Percentiles rank a stretch among this genome's conserved stretches.
These are phyloP conservation scores for Phaeoacremonium minimum DNA, from an alignment of 2,329 filamentous ascomycete genomes.

Conservation along the genomic window DNA sequence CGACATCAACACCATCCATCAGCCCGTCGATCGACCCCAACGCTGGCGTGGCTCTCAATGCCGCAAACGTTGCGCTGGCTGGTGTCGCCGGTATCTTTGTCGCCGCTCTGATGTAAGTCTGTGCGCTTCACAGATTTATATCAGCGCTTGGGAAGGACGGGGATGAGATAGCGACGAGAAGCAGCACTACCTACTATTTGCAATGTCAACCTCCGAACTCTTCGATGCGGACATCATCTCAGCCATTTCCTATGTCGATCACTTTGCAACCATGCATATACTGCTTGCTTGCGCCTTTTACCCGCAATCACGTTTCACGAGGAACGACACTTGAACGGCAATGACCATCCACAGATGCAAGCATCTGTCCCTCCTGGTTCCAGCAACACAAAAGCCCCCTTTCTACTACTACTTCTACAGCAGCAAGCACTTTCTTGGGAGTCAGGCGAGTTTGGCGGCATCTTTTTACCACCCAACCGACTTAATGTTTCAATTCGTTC, in stretches of 20 bases:
- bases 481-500: background rate
- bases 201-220: slow-evolving; percentile 9
- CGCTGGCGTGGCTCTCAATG: slow-evolving; percentile 38
- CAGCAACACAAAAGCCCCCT: background rate
- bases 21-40: slow-evolving; percentile 31
- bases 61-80: slow-evolving; percentile 39
- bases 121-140: background rate
- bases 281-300: too few species aligned
- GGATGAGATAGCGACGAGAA: slow-evolving; percentile 5
- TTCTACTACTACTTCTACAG: background rate
- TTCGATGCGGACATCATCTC: slow-evolving; percentile 20
- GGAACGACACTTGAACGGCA: background rate
- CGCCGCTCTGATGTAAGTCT: slow-evolving; percentile 44
- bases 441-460: slow-evolving; percentile 9
- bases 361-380: background rate
- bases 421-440: slow-evolving; percentile 1
- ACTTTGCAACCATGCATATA: slow-evolving; percentile 18
- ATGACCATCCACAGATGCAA: background rate
- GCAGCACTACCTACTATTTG: background rate
- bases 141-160: slow-evolving; percentile 1
- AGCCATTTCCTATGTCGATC: slow-evolving; percentile 26
- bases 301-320: slow-evolving; percentile 23
- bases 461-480: slow-evolving; percentile 1
- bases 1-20: slow-evolving; percentile 18
- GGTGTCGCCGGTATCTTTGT: slow-evolving; percentile 46